Evolutionary conservation across 1,139 yeast species (phyloP).

Genomic region (Scheffersomyces illinoinensis): DNA sequence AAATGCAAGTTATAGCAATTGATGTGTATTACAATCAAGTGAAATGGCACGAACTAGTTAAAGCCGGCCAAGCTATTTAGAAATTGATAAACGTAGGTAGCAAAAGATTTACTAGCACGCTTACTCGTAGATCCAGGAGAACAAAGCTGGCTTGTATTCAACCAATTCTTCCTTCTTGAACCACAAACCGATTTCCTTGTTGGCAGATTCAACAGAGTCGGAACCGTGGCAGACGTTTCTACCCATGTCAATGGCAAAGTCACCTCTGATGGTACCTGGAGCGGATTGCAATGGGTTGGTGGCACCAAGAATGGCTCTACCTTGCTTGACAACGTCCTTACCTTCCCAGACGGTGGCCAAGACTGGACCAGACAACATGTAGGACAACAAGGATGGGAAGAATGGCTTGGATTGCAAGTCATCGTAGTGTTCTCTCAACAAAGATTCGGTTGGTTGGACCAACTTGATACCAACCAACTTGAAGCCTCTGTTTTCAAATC

Average conservation of each 20-base stretch:
- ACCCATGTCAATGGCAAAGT: conserved; percentile 94
- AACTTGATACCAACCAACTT: conserved; percentile 96
- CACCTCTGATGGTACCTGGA: conserved; percentile 99
- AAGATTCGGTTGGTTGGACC: conserved; percentile 80
- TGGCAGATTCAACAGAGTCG: conserved; percentile 97
- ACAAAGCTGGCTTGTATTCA: conserved; percentile 83
- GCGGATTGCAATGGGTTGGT: conserved; percentile 97
- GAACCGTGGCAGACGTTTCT: conserved; percentile 99
- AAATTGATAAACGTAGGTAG: background rate
- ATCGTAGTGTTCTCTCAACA: conserved; percentile 91
- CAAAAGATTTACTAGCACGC: conserved; percentile 4
- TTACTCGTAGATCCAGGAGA: conserved; percentile 94
- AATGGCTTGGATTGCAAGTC: conserved; percentile 96
- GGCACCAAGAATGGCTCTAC: conserved; percentile 97
- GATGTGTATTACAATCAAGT: background rate
- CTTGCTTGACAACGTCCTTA: conserved; percentile 98
- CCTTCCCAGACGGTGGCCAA: conserved; percentile 99
- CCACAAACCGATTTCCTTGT: conserved; percentile 96
- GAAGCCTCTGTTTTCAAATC: conserved; percentile 97
- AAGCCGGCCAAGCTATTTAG: background rate
- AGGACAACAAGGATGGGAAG: conserved; percentile 92
- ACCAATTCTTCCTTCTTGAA: conserved; percentile 97
- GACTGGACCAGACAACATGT: conserved; percentile 99
- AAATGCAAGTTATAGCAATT: background rate
- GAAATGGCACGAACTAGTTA: background rate